phyloP scores from a whole-genome alignment of 352 stramenopile species.

The Pythium pyrilobum region DNA sequence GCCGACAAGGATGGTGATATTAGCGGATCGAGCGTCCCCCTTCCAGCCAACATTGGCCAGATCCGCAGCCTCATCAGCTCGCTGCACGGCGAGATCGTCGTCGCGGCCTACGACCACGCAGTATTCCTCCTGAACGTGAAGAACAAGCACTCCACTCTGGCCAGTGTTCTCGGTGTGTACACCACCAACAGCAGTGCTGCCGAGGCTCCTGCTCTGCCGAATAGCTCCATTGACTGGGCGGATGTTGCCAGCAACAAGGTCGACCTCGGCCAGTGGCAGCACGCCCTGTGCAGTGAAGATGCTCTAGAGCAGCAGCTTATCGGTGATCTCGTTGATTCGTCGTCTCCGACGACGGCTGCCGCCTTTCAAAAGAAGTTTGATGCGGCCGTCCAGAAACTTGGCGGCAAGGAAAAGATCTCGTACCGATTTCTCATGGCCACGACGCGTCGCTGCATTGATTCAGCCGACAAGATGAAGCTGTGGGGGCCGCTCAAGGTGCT shows the following conservation, averaged over 20 bases:
- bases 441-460: conserved; percentile 52
- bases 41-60: conserved; percentile 27
- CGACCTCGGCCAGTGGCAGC: conserved; percentile 37
- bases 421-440: conserved; percentile 59
- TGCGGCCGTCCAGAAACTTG: conserved; percentile 30
- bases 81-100: conserved; percentile 46
- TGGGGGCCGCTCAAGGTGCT: conserved; percentile 51
- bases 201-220: conserved; percentile 29
- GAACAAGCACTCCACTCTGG: conserved; percentile 68
- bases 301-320: conserved; percentile 51
- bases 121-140: conserved; percentile 64
- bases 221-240: conserved; percentile 40
- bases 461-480: conserved; percentile 34
- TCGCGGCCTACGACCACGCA: conserved; percentile 56
- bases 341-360: conserved; percentile 28
- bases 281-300: conserved; percentile 39
- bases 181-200: background rate
- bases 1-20: conserved; percentile 19
- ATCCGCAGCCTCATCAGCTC: conserved; percentile 46
- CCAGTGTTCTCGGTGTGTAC: conserved; percentile 57
- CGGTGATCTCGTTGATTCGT: conserved; percentile 37
- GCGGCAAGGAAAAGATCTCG: conserved; percentile 25
- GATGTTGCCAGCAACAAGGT: conserved; percentile 28
- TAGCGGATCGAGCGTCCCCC: conserved; percentile 13
- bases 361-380: conserved; percentile 51